A percentile compares a stretch with the other conserved stretches of the same genome.
phyloP scores from a whole-genome alignment of 495 filamentous ascomycete genomes.

The Lindgomyces ingoldianus region DNA sequence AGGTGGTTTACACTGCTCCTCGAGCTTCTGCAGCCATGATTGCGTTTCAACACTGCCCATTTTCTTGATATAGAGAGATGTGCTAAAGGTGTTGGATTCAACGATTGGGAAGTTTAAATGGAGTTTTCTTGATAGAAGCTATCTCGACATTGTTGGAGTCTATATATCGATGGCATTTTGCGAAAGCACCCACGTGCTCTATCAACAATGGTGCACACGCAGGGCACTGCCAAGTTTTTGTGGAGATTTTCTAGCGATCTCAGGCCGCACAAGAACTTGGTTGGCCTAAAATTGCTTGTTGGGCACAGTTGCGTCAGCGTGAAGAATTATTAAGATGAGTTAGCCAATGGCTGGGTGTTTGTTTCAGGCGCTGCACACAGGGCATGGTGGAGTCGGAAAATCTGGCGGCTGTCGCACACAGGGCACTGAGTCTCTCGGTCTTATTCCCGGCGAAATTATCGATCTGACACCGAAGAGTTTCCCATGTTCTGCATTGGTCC shows the following conservation, averaged over 20 bases:
- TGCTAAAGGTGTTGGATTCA: not conserved
- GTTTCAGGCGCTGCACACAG: slow-evolving; percentile 3
- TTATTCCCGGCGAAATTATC: not conserved
- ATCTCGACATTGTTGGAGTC: not conserved
- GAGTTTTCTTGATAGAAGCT: not conserved
- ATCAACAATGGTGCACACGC: not conserved
- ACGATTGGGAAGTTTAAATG: not conserved
- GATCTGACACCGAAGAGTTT: not conserved
- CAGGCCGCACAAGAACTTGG: not conserved
- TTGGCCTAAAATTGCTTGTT: not conserved
- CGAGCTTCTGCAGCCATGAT: slow-evolving; percentile 18
- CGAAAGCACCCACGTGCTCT: not conserved
- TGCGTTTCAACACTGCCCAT: slow-evolving; percentile 11
- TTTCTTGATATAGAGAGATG: not conserved
- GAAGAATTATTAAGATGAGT: no score
- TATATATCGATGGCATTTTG: not conserved
- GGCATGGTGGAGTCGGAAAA: not conserved
- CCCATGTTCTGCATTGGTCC: no score
- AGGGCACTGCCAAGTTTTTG: slow-evolving; percentile 1
- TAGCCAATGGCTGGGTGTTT: no score
- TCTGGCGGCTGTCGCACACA: slow-evolving; percentile 3
- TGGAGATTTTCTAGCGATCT: not conserved
- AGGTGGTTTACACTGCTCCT: slow-evolving; percentile 4
- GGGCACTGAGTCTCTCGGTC: not conserved
- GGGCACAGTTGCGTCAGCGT: not conserved